Conservation (phyloP, 495 filamentous ascomycete genomes). For the Penicillium simplicissimum region DNA sequence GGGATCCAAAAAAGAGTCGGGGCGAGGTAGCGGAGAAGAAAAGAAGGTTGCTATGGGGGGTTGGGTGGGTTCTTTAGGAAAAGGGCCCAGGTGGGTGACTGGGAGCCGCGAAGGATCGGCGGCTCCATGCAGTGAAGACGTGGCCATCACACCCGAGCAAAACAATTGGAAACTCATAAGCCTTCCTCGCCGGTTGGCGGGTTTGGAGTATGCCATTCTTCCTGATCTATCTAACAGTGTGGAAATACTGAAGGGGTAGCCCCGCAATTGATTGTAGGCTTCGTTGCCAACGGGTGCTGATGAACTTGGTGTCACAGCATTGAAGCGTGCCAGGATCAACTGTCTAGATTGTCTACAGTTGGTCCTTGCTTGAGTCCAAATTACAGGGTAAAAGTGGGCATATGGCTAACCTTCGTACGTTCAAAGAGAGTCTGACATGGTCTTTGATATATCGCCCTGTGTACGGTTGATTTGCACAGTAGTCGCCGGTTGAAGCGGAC, state of each 20-base stretch:
- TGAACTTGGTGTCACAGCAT: slow-evolving; percentile 20
- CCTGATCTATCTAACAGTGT: slow-evolving; percentile 8
- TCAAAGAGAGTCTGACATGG: too few species aligned
- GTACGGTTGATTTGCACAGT: slow-evolving; percentile 1
- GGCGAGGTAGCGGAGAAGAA: slow-evolving; percentile 12
- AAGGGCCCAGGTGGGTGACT: slow-evolving; percentile 8
- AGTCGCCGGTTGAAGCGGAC: background rate
- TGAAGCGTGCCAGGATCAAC: slow-evolving; percentile 19
- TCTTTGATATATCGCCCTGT: background rate
- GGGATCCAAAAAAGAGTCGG: background rate
- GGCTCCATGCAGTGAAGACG: slow-evolving; percentile 30
- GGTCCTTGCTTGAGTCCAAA: background rate
- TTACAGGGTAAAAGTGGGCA: background rate
- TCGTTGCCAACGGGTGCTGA: background rate
- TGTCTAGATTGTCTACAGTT: background rate
- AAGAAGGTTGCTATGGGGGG: slow-evolving; percentile 19
- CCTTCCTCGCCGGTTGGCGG: background rate
- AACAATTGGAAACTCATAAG: slow-evolving; percentile 14
- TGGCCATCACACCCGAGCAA: slow-evolving; percentile 30
- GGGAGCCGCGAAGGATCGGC: slow-evolving; percentile 37
- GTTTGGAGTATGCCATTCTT: background rate
- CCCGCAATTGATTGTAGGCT: slow-evolving; percentile 20
- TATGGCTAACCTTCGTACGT: background rate
- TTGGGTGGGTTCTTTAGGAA: slow-evolving; percentile 27
- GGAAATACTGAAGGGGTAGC: slow-evolving; percentile 13